Conservation (phyloP, 2,329 filamentous ascomycete genomes). For the Ilyonectria destructans region DNA sequence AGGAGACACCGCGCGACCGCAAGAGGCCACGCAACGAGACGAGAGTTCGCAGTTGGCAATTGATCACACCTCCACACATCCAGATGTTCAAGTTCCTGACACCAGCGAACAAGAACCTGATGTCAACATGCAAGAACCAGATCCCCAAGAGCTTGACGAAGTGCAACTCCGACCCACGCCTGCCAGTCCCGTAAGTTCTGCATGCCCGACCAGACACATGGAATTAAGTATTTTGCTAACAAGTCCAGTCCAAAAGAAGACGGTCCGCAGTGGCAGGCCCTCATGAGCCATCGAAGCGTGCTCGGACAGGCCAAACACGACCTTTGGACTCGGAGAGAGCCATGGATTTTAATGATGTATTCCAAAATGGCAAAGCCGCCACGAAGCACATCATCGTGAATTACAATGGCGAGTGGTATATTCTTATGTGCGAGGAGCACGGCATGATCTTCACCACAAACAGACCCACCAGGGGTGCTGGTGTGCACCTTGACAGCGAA, state of each 20-base stretch:
- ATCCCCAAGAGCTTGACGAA: not conserved
- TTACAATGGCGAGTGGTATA: constrained; percentile 24
- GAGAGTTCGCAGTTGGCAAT: not conserved
- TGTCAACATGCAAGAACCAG: not conserved
- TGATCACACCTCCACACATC: not conserved
- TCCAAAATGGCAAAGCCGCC: constrained; percentile 18
- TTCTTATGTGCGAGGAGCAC: constrained; percentile 24
- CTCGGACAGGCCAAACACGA: not conserved
- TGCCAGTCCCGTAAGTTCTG: not conserved
- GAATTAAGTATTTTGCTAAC: not conserved
- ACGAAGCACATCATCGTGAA: constrained; percentile 23
- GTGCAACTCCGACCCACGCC: not conserved
- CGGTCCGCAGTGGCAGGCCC: not conserved
- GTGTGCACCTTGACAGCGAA: constrained; percentile 14
- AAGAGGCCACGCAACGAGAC: not conserved
- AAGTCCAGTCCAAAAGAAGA: not conserved
- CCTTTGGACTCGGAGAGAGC: not conserved
- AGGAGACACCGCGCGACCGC: too few relatives aligned
- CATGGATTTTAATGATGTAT: constrained; percentile 25
- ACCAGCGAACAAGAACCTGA: not conserved
- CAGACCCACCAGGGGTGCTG: constrained; percentile 14
- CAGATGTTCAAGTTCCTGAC: not conserved
- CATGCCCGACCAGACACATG: too few relatives aligned
- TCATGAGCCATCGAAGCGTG: not conserved
- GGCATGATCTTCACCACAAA: constrained; percentile 6